Percentiles rank a stretch among this genome's conserved stretches.
Evolutionary conservation across 1,284 basidiomycete genomes (phyloP).

Genomic region (Apiotrichum sp.): DNA sequence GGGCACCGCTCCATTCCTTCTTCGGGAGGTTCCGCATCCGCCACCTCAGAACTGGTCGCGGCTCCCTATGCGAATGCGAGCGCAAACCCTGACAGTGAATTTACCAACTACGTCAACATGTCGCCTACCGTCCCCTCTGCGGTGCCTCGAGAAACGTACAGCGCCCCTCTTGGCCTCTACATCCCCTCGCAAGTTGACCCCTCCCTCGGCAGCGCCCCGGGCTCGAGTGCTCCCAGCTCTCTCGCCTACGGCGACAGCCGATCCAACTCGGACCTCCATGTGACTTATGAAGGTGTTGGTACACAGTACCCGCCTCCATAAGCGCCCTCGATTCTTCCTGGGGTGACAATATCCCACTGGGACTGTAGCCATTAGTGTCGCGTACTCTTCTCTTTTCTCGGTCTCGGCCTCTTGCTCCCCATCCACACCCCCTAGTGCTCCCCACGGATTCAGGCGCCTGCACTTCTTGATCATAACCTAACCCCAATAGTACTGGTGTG

Average conservation of each 20-base stretch:
- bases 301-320: conserved; percentile 1
- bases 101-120: conserved; percentile 11
- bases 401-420: not conserved
- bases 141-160: not conserved
- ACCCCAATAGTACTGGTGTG: no score
- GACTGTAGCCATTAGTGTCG: not conserved
- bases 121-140: not conserved
- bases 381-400: not conserved
- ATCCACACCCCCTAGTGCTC: not conserved
- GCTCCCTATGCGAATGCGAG: not conserved
- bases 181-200: not conserved
- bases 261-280: not conserved
- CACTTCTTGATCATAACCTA: no score
- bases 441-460: no score
- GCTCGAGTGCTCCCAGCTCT: not conserved
- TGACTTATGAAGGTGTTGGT: not conserved
- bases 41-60: not conserved
- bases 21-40: not conserved
- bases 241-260: not conserved
- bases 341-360: not conserved
- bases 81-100: not conserved
- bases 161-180: not conserved
- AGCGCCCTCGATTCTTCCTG: not conserved
- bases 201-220: not conserved
- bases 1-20: not conserved